phyloP scores from a whole-genome alignment of 2,329 filamentous ascomycete species.

The Myriosclerotinia scirpicola region DNA sequence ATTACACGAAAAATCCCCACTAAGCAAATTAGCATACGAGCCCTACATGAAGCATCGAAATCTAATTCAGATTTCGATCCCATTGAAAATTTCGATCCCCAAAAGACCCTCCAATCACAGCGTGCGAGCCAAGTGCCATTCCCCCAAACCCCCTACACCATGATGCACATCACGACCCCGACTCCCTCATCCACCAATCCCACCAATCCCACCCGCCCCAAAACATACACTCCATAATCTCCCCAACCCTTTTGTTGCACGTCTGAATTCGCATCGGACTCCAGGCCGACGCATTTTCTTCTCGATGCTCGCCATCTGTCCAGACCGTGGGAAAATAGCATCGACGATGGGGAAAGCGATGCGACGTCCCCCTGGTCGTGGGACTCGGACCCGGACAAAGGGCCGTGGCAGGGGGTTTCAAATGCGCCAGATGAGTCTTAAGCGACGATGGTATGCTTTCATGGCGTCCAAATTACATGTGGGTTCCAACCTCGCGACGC shows the following conservation, averaged over 20 bases:
- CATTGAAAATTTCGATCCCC: background rate
- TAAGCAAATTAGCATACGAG: background rate
- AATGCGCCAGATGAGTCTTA: background rate
- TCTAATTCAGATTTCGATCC: background rate
- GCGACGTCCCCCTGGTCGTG: background rate
- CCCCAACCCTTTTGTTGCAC: conserved; percentile 4
- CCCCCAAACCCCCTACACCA: background rate
- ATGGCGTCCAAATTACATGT: background rate
- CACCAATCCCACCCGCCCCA: background rate
- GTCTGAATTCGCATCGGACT: conserved; percentile 2
- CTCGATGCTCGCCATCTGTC: too few relatives aligned
- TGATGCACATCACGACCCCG: background rate
- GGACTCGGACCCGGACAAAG: conserved; percentile 7
- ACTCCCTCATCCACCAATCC: too few relatives aligned
- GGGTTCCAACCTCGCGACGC: background rate
- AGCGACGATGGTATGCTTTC: background rate
- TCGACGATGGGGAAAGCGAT: background rate
- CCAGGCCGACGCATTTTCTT: background rate
- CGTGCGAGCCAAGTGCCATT: background rate
- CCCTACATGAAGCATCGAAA: background rate
- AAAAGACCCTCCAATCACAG: background rate
- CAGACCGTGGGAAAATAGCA: background rate
- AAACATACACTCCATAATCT: too few relatives aligned
- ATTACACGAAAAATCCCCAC: background rate
- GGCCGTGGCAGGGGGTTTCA: background rate